Percentiles rank a stretch among this genome's conserved stretches.
These are phyloP conservation scores for Penicillium sp. DNA, from an alignment of 2,329 filamentous ascomycete genomes.

Conservation along the genomic window DNA sequence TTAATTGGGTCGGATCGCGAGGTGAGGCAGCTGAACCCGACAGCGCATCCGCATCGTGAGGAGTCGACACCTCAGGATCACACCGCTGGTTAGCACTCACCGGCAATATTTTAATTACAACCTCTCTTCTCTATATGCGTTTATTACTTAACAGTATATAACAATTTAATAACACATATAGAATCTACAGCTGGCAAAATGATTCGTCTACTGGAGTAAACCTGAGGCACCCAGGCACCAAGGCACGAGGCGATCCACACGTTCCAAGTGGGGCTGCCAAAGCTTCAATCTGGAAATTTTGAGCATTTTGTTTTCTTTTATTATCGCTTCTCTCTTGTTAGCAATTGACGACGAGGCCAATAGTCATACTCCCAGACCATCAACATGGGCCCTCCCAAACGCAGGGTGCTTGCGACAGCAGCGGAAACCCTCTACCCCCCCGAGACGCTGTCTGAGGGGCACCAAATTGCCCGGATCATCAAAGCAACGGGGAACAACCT, in stretches of 20 bases:
- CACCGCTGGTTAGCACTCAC: too few relatives aligned
- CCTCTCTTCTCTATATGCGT: too few relatives aligned
- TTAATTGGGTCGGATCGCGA: too few relatives aligned
- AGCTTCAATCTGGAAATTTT: neutral
- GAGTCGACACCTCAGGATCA: too few relatives aligned
- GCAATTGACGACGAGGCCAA: neutral
- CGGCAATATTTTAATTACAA: too few relatives aligned
- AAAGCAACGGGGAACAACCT: conserved; percentile 86
- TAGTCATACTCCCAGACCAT: neutral
- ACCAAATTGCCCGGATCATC: conserved; percentile 70
- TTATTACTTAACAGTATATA: too few relatives aligned
- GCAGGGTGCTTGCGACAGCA: conserved; percentile 71
- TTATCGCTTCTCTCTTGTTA: neutral
- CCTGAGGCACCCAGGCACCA: neutral
- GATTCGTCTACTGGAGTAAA: neutral
- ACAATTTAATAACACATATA: too few relatives aligned
- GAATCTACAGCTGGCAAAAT: too few relatives aligned
- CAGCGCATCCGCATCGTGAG: too few relatives aligned
- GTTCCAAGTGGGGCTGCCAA: too few relatives aligned
- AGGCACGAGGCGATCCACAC: too few relatives aligned
- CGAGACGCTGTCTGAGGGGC: conserved; percentile 46
- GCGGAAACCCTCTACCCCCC: conserved; percentile 65
- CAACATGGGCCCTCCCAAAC: conserved; percentile 69
- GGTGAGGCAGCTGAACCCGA: too few relatives aligned
- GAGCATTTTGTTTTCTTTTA: neutral